Conservation (phyloP, 2,329 filamentous ascomycete species). For the Clathrospora elynae region DNA sequence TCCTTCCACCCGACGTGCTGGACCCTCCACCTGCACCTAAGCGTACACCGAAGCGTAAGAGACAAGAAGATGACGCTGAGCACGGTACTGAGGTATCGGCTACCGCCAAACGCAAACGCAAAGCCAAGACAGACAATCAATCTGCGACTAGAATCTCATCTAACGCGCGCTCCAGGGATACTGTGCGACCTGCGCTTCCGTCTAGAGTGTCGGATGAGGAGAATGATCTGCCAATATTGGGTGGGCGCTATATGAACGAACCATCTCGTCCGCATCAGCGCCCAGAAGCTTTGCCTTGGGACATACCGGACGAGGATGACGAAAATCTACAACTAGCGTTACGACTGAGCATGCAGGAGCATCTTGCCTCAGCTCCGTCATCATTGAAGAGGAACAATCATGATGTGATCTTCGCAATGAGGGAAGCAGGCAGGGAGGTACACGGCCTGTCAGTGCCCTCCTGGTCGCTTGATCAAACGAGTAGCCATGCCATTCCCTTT, state of each 20-base stretch:
- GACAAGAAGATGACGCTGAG: constrained; percentile 1
- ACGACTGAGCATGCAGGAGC: constrained; percentile 17
- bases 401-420: constrained; percentile 7
- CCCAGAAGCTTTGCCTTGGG: not conserved
- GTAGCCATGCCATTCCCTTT: not conserved
- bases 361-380: not conserved
- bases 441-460: constrained; percentile 4
- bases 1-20: constrained; percentile 33
- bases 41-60: constrained; percentile 22
- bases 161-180: not conserved
- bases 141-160: not conserved
- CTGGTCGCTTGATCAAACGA: constrained; percentile 6
- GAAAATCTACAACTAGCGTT: constrained; percentile 15
- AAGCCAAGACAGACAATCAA: not conserved
- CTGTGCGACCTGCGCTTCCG: not conserved
- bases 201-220: not conserved
- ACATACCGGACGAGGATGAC: constrained; percentile 8
- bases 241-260: not conserved
- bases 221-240: not conserved
- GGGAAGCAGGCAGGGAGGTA: constrained; percentile 8
- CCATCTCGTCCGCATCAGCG: no score
- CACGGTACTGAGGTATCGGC: not conserved
- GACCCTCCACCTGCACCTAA: constrained; percentile 20
- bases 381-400: constrained; percentile 1
- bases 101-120: constrained; percentile 9